Evolutionary conservation across 1,284 basidiomycete species (phyloP).

Genomic region (Pyrrhoderma lamaoense): DNA sequence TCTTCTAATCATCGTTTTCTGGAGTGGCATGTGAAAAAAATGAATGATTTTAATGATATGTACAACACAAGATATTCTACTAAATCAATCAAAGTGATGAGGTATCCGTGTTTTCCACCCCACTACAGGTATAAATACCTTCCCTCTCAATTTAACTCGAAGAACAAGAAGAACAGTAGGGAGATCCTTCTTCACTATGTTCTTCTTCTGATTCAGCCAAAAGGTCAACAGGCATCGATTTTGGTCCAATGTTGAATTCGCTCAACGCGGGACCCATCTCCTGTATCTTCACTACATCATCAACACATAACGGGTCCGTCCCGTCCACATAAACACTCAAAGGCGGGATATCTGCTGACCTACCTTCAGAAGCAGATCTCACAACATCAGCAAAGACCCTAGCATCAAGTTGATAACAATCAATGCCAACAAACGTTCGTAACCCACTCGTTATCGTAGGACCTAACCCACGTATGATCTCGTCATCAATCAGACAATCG

Average conservation of each 20-base stretch:
- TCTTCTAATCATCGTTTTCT: too few species aligned
- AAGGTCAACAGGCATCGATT: not conserved
- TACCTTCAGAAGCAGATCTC: not conserved
- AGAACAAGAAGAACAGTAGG: too few species aligned
- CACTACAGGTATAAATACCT: too few species aligned
- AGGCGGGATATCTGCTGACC: not conserved
- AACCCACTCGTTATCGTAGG: not conserved
- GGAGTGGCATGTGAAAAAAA: too few species aligned
- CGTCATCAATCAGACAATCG: constrained; percentile 13
- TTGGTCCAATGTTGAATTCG: constrained; percentile 4
- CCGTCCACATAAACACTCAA: constrained; percentile 8
- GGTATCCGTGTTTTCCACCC: too few species aligned
- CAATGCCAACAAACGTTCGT: constrained; percentile 7
- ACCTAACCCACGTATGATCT: constrained; percentile 7
- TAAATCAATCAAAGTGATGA: too few species aligned
- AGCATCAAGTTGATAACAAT: constrained; percentile 10
- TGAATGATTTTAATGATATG: too few species aligned
- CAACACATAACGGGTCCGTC: not conserved
- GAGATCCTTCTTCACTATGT: too few species aligned
- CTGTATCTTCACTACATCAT: not conserved
- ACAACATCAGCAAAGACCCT: constrained; percentile 1
- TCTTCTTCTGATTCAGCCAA: not conserved
- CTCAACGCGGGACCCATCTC: not conserved
- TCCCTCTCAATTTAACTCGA: too few species aligned
- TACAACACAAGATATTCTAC: too few species aligned